These are phyloP conservation scores for Chytriomyces hyalinus DNA, from an alignment of 192 early-diverging fungal genomes.

Conservation along the genomic window DNA sequence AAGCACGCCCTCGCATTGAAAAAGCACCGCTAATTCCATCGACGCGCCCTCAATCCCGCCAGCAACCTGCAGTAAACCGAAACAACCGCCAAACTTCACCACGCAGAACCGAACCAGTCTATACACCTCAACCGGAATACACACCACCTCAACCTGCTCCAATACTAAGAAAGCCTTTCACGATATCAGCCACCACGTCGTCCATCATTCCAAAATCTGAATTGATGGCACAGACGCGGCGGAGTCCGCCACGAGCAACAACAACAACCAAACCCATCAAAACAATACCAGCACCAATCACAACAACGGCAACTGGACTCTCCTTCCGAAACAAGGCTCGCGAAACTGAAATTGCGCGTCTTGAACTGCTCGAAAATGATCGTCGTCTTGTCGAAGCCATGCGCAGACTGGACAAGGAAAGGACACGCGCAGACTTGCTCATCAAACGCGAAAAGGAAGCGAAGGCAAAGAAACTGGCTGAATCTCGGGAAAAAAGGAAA, in stretches of 20 bases:
- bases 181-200: no score
- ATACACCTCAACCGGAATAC: background rate
- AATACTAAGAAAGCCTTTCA: background rate
- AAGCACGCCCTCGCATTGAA: no score
- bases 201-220: no score
- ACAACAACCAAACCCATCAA: background rate
- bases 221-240: no score
- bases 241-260: background rate
- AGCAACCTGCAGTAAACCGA: no score
- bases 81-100: no score
- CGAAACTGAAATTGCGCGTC: background rate
- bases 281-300: background rate
- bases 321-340: background rate
- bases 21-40: no score
- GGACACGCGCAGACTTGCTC: background rate
- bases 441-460: background rate
- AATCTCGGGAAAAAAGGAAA: background rate
- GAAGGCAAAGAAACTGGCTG: background rate
- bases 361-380: background rate
- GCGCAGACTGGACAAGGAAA: background rate
- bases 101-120: background rate
- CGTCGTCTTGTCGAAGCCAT: background rate
- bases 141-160: background rate
- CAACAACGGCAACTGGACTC: constrained; percentile 1
- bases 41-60: no score